Evolutionary conservation across 164 flowering plant genomes (phyloP).

Genomic region (Macadamia integrifolia): DNA sequence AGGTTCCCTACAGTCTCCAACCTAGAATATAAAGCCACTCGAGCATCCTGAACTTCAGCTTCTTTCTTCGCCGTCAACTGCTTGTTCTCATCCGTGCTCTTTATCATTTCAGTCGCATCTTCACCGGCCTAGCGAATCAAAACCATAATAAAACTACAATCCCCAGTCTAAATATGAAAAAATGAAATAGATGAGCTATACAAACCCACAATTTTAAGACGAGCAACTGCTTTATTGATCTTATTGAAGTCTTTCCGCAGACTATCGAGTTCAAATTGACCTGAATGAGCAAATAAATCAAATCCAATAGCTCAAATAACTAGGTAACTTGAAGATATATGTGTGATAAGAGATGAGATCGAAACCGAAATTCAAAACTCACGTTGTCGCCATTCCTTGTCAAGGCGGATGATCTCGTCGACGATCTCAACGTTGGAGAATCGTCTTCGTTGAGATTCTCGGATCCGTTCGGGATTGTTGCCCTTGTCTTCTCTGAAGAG

Average conservation of each 20-base stretch:
- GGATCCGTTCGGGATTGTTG: conserved; percentile 61
- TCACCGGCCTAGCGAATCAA: conserved; percentile 36
- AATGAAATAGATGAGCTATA: background rate
- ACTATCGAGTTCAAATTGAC: conserved; percentile 71
- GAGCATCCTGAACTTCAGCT: conserved; percentile 64
- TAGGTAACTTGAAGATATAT: background rate
- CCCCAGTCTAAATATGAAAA: background rate
- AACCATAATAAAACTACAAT: background rate
- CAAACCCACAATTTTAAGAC: conserved; percentile 59
- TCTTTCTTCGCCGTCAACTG: conserved; percentile 50
- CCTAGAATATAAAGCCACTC: conserved; percentile 35
- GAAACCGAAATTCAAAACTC: conserved; percentile 9
- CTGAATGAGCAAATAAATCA: conserved; percentile 24
- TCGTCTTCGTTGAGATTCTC: conserved; percentile 87
- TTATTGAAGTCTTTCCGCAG: conserved; percentile 63
- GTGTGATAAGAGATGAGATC: background rate
- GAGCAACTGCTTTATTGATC: conserved; percentile 67
- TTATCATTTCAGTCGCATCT: conserved; percentile 62
- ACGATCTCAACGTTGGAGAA: conserved; percentile 59
- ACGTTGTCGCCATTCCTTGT: conserved; percentile 82
- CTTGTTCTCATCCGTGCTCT: conserved; percentile 61
- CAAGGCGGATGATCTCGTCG: conserved; percentile 77
- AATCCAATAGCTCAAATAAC: background rate
- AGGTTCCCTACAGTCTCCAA: conserved; percentile 73
- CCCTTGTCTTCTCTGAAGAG: conserved; percentile 89